A percentile compares a stretch with the other conserved stretches of the same genome.
Evolutionary conservation across 139 green algal species (phyloP).

Genomic region (Mesostigma viride): DNA sequence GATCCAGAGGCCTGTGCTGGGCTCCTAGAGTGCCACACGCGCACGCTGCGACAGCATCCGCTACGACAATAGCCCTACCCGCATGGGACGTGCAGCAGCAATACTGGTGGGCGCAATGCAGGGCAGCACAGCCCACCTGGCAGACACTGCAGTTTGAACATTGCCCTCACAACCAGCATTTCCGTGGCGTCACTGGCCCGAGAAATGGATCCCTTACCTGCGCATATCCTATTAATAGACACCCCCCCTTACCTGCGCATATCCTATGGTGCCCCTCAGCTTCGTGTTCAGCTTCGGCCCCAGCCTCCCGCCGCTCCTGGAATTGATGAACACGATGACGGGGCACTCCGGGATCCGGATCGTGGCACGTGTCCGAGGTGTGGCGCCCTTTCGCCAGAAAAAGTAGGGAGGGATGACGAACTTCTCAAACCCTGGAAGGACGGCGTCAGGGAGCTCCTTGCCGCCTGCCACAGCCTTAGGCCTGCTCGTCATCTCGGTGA

Average conservation of each 20-base stretch:
- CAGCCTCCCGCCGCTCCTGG: conserved; percentile 13
- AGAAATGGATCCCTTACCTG: neutral
- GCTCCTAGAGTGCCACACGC: no score
- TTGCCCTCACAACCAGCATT: neutral
- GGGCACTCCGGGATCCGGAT: neutral
- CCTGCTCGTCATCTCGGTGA: conserved; percentile 7
- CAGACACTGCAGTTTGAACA: neutral
- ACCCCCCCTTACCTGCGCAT: conserved; percentile 5
- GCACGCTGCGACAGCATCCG: neutral
- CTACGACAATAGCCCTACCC: neutral
- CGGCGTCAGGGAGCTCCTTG: no score
- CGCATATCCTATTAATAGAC: neutral
- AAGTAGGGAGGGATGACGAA: no score
- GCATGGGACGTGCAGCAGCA: neutral
- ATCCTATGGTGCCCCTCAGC: neutral
- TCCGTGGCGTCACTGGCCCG: neutral
- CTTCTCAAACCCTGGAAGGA: no score
- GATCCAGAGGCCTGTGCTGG: no score
- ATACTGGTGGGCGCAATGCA: neutral
- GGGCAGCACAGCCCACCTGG: neutral
- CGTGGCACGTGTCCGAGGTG: no score
- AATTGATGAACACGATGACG: conserved; percentile 18
- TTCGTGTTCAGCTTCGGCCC: neutral
- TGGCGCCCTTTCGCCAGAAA: no score
- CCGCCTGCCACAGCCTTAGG: no score